phyloP scores from a whole-genome alignment of 2,329 filamentous ascomycete species.

The Septoria linicola region DNA sequence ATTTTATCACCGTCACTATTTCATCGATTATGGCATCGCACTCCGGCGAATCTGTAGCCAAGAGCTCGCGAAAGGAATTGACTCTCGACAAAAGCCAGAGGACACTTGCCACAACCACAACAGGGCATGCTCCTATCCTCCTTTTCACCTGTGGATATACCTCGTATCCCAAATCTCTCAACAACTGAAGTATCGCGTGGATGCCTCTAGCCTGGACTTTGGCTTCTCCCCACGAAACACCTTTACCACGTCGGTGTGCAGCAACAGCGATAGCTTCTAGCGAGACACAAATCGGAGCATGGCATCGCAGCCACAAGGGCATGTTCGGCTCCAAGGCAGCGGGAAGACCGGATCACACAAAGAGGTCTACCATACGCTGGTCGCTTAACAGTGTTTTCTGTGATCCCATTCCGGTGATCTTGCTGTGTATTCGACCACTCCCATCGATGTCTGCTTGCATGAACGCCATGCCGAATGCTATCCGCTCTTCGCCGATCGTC shows the following conservation, averaged over 20 bases:
- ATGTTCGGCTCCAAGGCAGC: neutral
- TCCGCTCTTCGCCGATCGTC: neutral
- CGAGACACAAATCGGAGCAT: neutral
- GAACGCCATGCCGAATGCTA: conserved; percentile 5
- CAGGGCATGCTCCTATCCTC: neutral
- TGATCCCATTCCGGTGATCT: neutral
- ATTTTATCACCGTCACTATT: too few species aligned
- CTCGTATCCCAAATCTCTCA: neutral
- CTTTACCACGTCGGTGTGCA: neutral
- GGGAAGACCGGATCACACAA: neutral
- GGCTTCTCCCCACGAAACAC: neutral
- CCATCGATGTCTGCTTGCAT: neutral
- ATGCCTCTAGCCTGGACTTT: neutral
- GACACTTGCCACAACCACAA: neutral
- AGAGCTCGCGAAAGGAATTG: neutral
- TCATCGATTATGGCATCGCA: conserved; percentile 2
- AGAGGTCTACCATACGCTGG: neutral
- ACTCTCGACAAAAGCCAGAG: neutral
- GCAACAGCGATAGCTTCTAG: neutral
- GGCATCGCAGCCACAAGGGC: conserved; percentile 1
- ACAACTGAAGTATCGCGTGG: neutral
- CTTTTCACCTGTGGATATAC: neutral
- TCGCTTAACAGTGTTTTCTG: neutral
- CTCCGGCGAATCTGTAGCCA: neutral
- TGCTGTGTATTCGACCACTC: neutral